These are phyloP conservation scores for Magnusiomyces suaveolens DNA, from an alignment of 1,139 yeast species.

Conservation along the genomic window DNA sequence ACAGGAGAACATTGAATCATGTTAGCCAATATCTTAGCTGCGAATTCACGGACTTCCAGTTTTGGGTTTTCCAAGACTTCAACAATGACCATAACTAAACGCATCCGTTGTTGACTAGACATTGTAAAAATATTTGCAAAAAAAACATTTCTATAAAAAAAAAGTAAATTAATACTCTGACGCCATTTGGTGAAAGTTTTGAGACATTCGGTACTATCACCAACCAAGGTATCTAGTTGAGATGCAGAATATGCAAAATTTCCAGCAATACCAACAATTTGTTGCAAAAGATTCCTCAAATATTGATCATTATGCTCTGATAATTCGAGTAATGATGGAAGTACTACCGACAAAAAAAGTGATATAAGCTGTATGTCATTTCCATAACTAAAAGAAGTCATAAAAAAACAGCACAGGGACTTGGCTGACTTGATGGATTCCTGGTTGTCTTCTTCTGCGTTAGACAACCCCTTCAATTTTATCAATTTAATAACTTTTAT, in stretches of 20 bases:
- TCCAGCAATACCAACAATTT: slow-evolving; percentile 47
- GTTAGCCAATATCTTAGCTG: slow-evolving; percentile 69
- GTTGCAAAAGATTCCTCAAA: slow-evolving; percentile 51
- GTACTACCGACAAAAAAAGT: slow-evolving; percentile 37
- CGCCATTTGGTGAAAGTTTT: slow-evolving; percentile 45
- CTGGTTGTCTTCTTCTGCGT: no score
- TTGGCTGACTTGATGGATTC: neutral
- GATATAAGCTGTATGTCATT: slow-evolving; percentile 27
- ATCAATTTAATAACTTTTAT: neutral
- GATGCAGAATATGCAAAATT: slow-evolving; percentile 46
- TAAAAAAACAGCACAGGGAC: neutral
- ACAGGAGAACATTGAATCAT: slow-evolving; percentile 67
- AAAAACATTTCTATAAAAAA: slow-evolving; percentile 64
- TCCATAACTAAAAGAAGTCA: slow-evolving; percentile 17
- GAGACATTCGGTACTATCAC: slow-evolving; percentile 42
- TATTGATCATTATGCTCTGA: slow-evolving; percentile 73
- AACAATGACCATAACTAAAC: slow-evolving; percentile 46
- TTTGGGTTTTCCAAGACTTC: slow-evolving; percentile 50
- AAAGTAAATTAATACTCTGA: slow-evolving; percentile 58
- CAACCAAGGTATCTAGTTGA: slow-evolving; percentile 40
- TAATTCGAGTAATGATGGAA: slow-evolving; percentile 63
- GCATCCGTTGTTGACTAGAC: slow-evolving; percentile 39
- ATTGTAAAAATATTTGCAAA: slow-evolving; percentile 61
- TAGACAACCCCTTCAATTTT: neutral
- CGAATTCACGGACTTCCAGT: slow-evolving; percentile 67